These are phyloP conservation scores for Sclerotinia glacialis DNA, from an alignment of 2,329 filamentous ascomycete species.

Conservation along the genomic window DNA sequence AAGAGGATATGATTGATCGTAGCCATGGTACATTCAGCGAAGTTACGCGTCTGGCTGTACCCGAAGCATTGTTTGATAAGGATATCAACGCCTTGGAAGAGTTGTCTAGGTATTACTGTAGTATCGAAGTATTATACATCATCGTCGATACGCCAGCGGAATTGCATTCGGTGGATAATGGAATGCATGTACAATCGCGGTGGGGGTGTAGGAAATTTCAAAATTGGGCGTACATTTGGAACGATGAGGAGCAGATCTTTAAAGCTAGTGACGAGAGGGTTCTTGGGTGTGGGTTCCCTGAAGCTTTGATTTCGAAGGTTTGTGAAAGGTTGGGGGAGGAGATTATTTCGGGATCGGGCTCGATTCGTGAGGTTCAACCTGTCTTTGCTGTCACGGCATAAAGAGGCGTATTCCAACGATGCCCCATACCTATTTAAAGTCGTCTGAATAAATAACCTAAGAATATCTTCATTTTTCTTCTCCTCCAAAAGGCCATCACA, in stretches of 20 bases:
- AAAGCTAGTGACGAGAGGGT: background rate
- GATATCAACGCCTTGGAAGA: background rate
- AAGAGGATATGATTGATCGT: background rate
- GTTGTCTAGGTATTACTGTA: background rate
- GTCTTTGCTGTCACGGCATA: background rate
- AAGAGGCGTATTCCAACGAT: background rate
- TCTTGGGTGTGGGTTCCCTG: background rate
- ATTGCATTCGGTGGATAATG: background rate
- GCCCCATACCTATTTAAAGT: too few species aligned
- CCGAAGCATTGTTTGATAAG: background rate
- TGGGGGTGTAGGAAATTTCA: background rate
- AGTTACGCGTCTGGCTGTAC: background rate
- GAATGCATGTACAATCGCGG: background rate
- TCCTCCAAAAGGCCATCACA: background rate
- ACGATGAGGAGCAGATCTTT: background rate
- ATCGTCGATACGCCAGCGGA: background rate
- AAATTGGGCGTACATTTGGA: background rate
- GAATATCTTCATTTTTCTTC: background rate
- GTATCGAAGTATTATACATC: background rate
- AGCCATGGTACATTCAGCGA: background rate
- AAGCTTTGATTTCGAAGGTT: background rate
- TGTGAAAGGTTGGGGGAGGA: background rate
- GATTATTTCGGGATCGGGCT: background rate
- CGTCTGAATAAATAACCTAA: rapidly evolving
- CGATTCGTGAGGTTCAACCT: background rate